These are phyloP conservation scores for Naematelia aurantialba DNA, from an alignment of 768 basidiomycete species.

Conservation along the genomic window DNA sequence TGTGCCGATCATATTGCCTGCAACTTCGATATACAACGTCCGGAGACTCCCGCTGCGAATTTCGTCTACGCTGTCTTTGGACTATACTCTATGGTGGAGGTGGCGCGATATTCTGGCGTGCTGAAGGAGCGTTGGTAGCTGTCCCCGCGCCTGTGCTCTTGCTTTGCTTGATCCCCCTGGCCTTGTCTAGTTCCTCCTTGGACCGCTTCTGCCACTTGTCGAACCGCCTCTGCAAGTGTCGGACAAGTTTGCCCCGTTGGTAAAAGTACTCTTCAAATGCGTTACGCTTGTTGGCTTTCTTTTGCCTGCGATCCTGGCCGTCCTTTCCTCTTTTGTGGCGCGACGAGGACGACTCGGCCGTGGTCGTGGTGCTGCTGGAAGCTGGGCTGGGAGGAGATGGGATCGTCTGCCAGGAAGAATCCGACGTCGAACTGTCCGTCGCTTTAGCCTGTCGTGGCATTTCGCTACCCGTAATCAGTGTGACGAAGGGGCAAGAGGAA, in stretches of 20 bases:
- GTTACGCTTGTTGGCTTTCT: constrained; percentile 3
- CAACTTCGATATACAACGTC: neutral
- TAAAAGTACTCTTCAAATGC: constrained; percentile 31
- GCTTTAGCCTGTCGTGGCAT: neutral
- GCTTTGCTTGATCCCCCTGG: constrained; percentile 8
- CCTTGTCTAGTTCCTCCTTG: constrained; percentile 21
- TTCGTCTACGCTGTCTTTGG: neutral
- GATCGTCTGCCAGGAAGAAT: neutral
- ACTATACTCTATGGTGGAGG: neutral
- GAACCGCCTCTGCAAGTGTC: constrained; percentile 26
- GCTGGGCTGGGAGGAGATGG: neutral
- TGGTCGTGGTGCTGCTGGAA: neutral
- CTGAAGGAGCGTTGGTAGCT: neutral
- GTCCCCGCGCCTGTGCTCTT: neutral
- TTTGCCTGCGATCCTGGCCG: neutral
- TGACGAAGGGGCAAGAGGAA: neutral
- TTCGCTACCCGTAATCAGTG: no score
- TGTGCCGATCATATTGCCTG: constrained; percentile 9
- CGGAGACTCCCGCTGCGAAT: neutral
- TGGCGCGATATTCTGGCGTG: neutral
- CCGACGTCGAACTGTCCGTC: neutral
- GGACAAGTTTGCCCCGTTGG: constrained; percentile 33
- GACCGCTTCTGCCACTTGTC: constrained; percentile 25
- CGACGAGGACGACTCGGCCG: neutral
- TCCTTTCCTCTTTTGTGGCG: neutral